Conservation (phyloP, 768 basidiomycete species). For the Leccinum subtestaceum region DNA sequence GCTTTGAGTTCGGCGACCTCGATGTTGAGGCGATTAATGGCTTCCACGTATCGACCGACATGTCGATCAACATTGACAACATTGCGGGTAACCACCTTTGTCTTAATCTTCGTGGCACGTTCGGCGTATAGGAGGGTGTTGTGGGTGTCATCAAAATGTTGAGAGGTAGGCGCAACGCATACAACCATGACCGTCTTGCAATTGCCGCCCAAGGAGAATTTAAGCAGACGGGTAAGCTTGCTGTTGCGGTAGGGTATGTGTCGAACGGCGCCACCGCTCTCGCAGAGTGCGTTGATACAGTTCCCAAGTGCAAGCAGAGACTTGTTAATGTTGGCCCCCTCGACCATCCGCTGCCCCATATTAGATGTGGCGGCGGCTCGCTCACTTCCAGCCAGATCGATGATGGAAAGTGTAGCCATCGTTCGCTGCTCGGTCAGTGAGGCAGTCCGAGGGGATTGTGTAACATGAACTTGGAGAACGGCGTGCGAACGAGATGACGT, state of each 20-base stretch:
- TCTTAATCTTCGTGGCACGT: slow-evolving; percentile 97
- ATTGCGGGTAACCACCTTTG: slow-evolving; percentile 93
- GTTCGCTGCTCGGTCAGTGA: slow-evolving; percentile 78
- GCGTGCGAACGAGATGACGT: slow-evolving; percentile 97
- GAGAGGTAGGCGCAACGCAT: slow-evolving; percentile 91
- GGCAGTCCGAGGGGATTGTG: slow-evolving; percentile 82
- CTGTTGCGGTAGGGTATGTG: slow-evolving; percentile 98
- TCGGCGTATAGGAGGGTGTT: slow-evolving; percentile 98
- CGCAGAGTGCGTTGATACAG: slow-evolving; percentile 98
- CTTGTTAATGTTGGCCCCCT: slow-evolving; percentile 99
- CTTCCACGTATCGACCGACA: slow-evolving; percentile 93
- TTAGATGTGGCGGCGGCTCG: slow-evolving; percentile 94
- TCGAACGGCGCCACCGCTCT: slow-evolving; percentile 81
- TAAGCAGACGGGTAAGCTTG: slow-evolving; percentile 95
- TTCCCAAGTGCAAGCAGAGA: slow-evolving; percentile 95
- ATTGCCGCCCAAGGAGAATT: slow-evolving; percentile 97
- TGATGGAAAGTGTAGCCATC: slow-evolving; percentile 92
- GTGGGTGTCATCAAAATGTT: slow-evolving; percentile 97
- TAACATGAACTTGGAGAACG: slow-evolving; percentile 93
- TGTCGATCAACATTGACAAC: slow-evolving; percentile 93
- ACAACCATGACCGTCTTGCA: slow-evolving; percentile 99
- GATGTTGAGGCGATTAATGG: slow-evolving; percentile 82
- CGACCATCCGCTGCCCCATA: slow-evolving; percentile 97
- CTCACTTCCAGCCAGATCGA: slow-evolving; percentile 97
- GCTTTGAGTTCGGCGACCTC: slow-evolving; percentile 86